phyloP scores from a whole-genome alignment of 352 stramenopile genomes.

The Pythium biforme region DNA sequence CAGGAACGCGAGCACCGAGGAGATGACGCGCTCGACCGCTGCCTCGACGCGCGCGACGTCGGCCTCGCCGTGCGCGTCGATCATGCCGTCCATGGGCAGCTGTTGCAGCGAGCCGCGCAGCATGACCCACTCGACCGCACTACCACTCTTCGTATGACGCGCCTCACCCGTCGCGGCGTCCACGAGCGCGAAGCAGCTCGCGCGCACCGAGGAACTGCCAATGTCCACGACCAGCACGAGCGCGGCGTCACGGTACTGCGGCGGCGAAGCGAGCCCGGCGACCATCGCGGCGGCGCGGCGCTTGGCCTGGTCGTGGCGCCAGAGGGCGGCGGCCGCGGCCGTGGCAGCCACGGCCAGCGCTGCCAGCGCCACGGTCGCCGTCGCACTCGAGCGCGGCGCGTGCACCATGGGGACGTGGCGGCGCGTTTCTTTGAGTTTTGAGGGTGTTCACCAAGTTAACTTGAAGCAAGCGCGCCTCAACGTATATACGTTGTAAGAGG shows the following conservation, averaged over 20 bases:
- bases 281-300: constrained; percentile 27
- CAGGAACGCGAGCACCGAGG: constrained; percentile 50
- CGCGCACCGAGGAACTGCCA: constrained; percentile 92
- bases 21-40: constrained; percentile 53
- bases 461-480: constrained; percentile 2
- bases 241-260: constrained; percentile 45
- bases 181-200: constrained; percentile 81
- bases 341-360: not conserved
- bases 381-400: constrained; percentile 10
- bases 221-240: constrained; percentile 88
- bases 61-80: constrained; percentile 59
- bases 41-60: constrained; percentile 41
- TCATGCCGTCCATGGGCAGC: constrained; percentile 48
- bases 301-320: constrained; percentile 17
- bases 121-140: constrained; percentile 50
- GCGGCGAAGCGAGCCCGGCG: constrained; percentile 31
- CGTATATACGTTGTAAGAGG: constrained; percentile 8
- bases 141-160: not conserved
- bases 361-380: constrained; percentile 22
- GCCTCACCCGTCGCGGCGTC: constrained; percentile 4
- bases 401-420: constrained; percentile 15
- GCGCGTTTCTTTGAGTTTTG: not conserved
- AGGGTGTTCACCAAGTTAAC: not conserved
- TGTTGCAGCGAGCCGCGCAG: constrained; percentile 69
- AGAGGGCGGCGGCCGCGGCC: constrained; percentile 22